A percentile compares a stretch with the other conserved stretches of the same genome.
Evolutionary conservation across 108 stramenopile genomes (phyloP).

Genomic region (Nannochloropsis gaditana): DNA sequence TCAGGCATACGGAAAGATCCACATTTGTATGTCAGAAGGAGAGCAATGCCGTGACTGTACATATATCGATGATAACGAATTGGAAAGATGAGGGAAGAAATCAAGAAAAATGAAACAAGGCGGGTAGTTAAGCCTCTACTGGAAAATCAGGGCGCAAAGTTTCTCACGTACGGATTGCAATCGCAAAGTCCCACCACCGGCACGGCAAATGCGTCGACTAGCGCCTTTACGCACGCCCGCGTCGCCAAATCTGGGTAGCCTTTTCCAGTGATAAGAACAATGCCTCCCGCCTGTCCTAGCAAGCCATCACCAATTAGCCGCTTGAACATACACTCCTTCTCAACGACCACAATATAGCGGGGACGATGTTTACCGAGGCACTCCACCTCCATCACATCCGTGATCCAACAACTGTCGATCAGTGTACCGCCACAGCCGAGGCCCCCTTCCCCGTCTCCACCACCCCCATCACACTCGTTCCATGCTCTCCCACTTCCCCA

Average conservation of each 20-base stretch:
- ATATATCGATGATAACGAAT: too few relatives aligned
- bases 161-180: not conserved
- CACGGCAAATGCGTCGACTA: not conserved
- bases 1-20: not conserved
- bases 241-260: conserved; percentile 5
- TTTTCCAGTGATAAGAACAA: not conserved
- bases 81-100: too few relatives aligned
- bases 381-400: not conserved
- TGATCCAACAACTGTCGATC: conserved; percentile 13
- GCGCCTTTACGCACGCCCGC: not conserved
- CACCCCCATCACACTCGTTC: not conserved
- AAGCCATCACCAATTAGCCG: not conserved
- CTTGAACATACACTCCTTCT: not conserved
- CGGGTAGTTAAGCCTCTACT: too few relatives aligned
- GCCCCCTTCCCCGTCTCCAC: not conserved
- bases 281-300: not conserved
- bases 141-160: too few relatives aligned
- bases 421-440: not conserved
- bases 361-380: not conserved
- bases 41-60: not conserved
- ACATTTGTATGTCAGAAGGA: conserved; percentile 13
- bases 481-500: not conserved
- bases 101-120: too few relatives aligned
- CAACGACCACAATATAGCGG: not conserved
- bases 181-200: not conserved